Conservation (phyloP, 306 rosid genomes). For the apple (Malus domestica) region ASM211411v1 NC_041798.1:32171001-32171500, state of each 20-base stretch:
- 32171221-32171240: background rate
- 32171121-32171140: background rate
- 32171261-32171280: too few relatives aligned
- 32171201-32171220: background rate
- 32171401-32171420: slow-evolving; percentile 3
- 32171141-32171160: background rate
- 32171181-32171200: background rate
- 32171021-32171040: background rate
- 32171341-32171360: slow-evolving; percentile 63
- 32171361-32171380: slow-evolving; percentile 56
- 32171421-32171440: slow-evolving; percentile 3
- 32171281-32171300: slow-evolving; percentile 16
- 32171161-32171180: background rate
- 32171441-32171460: slow-evolving; percentile 9
- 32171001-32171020: background rate
- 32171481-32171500: background rate
- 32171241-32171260: too few relatives aligned
- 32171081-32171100: background rate
- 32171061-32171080: background rate
- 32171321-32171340: slow-evolving; percentile 38
- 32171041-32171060: background rate
- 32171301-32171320: slow-evolving; percentile 78
- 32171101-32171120: background rate
- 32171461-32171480: slow-evolving; percentile 35
- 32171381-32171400: background rate